Conservation (phyloP, 345 rosid genomes). For the Salix dunnii region DNA sequence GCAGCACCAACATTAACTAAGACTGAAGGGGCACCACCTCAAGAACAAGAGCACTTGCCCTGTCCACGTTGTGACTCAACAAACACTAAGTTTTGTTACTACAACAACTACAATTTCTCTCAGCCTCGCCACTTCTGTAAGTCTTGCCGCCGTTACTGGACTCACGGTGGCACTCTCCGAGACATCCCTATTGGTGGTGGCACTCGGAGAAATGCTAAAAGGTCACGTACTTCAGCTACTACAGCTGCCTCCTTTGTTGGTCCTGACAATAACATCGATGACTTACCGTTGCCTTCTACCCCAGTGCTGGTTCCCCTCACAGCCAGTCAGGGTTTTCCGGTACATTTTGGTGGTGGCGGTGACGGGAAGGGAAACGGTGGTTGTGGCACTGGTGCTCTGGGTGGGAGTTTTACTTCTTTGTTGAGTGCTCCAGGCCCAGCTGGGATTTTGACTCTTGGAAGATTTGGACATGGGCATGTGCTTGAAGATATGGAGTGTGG, state of each 20-base stretch:
- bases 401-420: constrained; percentile 64
- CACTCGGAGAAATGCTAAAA: constrained; percentile 76
- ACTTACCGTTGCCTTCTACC: constrained; percentile 42
- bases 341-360: constrained; percentile 21
- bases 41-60: constrained; percentile 81
- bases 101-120: constrained; percentile 92
- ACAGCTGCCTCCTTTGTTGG: constrained; percentile 3
- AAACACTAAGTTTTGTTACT: constrained; percentile 91
- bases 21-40: constrained; percentile 39
- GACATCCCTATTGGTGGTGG: constrained; percentile 96
- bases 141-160: constrained; percentile 96
- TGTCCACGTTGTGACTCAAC: constrained; percentile 94
- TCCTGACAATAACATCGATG: constrained; percentile 13
- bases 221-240: constrained; percentile 49
- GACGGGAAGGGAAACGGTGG: constrained; percentile 32
- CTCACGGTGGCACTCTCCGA: constrained; percentile 91
- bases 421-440: constrained; percentile 60
- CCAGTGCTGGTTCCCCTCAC: constrained; percentile 53
- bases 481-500: constrained; percentile 66
- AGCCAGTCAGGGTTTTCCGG: constrained; percentile 26
- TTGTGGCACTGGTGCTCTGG: constrained; percentile 15
- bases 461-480: constrained; percentile 66
- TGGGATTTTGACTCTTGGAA: constrained; percentile 62
- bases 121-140: constrained; percentile 99
- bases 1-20: constrained; percentile 32